Evolutionary conservation across 805 yeast species (phyloP).

Genomic region (Peterozyma xylosa): DNA sequence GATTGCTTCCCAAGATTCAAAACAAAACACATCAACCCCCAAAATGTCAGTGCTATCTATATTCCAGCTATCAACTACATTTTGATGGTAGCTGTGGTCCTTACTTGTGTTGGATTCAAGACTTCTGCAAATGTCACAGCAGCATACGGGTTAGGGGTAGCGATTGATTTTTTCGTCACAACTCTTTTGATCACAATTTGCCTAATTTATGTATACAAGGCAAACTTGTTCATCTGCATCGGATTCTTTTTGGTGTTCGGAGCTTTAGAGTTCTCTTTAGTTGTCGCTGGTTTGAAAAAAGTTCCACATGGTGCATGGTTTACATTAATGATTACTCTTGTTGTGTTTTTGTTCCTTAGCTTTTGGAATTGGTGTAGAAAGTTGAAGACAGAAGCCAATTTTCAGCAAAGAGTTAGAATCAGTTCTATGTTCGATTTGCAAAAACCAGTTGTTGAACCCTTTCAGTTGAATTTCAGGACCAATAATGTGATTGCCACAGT

Average conservation of each 20-base stretch:
- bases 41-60: constrained; percentile 41
- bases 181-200: constrained; percentile 36
- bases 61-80: constrained; percentile 43
- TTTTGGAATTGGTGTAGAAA: constrained; percentile 44
- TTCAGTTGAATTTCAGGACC: neutral
- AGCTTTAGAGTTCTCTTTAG: constrained; percentile 37
- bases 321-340: constrained; percentile 37
- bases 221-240: constrained; percentile 26
- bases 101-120: constrained; percentile 45
- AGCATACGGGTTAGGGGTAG: constrained; percentile 54
- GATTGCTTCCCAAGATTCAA: constrained; percentile 47
- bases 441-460: constrained; percentile 9
- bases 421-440: constrained; percentile 27
- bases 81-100: constrained; percentile 42
- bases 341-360: constrained; percentile 27
- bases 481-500: neutral
- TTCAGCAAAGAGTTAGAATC: constrained; percentile 23
- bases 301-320: constrained; percentile 60
- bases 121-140: constrained; percentile 44
- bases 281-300: constrained; percentile 42
- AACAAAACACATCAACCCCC: constrained; percentile 35
- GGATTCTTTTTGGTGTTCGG: constrained; percentile 31
- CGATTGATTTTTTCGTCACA: constrained; percentile 48
- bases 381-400: constrained; percentile 30
- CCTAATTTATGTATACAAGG: constrained; percentile 36